Conservation (phyloP, 1,284 basidiomycete species). For the Laetiporus sulphureus region DNA sequence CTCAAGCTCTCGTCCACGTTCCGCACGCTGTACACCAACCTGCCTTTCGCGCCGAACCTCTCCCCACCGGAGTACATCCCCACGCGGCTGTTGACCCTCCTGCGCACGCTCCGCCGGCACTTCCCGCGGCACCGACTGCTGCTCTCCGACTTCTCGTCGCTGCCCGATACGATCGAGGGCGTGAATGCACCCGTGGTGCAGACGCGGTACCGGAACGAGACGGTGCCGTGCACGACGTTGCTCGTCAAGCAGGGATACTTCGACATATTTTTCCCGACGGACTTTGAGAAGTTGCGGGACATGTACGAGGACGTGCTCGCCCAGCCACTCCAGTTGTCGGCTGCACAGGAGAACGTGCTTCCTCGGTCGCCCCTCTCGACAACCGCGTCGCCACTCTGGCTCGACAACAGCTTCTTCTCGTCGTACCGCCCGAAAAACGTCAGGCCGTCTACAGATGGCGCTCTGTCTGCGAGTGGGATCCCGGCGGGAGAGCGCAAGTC, state of each 20-base stretch:
- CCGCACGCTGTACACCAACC: constrained; percentile 55
- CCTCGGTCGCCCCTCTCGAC: constrained; percentile 42
- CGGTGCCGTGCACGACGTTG: constrained; percentile 86
- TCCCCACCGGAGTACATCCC: constrained; percentile 90
- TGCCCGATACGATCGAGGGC: constrained; percentile 86
- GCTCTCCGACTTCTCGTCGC: constrained; percentile 85
- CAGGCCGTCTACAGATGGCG: constrained; percentile 56
- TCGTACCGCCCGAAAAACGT: constrained; percentile 52
- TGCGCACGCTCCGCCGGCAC: constrained; percentile 75
- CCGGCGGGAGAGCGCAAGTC: constrained; percentile 77
- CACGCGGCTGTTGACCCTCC: constrained; percentile 83
- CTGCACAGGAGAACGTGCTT: constrained; percentile 24
- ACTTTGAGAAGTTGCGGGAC: constrained; percentile 81
- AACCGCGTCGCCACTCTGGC: constrained; percentile 42
- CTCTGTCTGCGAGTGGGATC: constrained; percentile 66
- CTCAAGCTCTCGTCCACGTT: constrained; percentile 48
- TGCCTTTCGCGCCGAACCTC: constrained; percentile 92
- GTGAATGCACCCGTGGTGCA: constrained; percentile 94
- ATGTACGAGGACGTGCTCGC: constrained; percentile 83
- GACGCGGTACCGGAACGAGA: constrained; percentile 79
- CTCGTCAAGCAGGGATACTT: constrained; percentile 95
- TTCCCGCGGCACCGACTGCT: constrained; percentile 92
- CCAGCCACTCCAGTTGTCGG: constrained; percentile 33
- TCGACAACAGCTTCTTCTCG: constrained; percentile 66
- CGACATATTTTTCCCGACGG: constrained; percentile 98